These are phyloP conservation scores for Tilletia indica DNA, from an alignment of 1,284 basidiomycete species.

Conservation along the genomic window DNA sequence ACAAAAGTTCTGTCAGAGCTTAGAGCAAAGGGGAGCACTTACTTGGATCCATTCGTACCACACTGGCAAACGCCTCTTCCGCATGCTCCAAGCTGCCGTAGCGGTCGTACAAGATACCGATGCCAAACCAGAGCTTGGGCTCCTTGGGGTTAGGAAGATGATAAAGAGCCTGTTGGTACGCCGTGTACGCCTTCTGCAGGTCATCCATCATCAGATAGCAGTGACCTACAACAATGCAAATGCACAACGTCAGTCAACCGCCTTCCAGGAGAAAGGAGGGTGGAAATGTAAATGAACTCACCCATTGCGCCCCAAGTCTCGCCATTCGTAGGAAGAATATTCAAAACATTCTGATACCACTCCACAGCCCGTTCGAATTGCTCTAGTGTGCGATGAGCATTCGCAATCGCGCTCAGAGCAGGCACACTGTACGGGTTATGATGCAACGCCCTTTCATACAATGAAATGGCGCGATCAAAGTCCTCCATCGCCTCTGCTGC, in stretches of 20 bases:
- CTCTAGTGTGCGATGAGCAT: slow-evolving; percentile 50
- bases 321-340: slow-evolving; percentile 60
- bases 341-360: slow-evolving; percentile 85
- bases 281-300: slow-evolving; percentile 64
- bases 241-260: slow-evolving; percentile 15
- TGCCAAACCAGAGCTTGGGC: slow-evolving; percentile 98
- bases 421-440: slow-evolving; percentile 53
- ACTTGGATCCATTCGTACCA: slow-evolving; percentile 86
- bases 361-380: slow-evolving; percentile 73
- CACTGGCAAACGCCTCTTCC: slow-evolving; percentile 95
- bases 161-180: slow-evolving; percentile 97
- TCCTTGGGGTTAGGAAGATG: slow-evolving; percentile 95
- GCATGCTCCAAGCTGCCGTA: slow-evolving; percentile 98
- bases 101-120: slow-evolving; percentile 96
- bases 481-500: slow-evolving; percentile 54
- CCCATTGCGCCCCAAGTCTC: slow-evolving; percentile 59
- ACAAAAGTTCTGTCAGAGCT: neutral
- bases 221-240: slow-evolving; percentile 59
- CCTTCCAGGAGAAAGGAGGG: slow-evolving; percentile 78
- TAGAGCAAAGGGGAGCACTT: neutral
- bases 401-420: slow-evolving; percentile 52
- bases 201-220: slow-evolving; percentile 99
- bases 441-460: slow-evolving; percentile 50
- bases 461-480: slow-evolving; percentile 47
- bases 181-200: slow-evolving; percentile 94